Base-by-base conservation (phyloP, 768 basidiomycete genomes). In the Calvatia gigantea region DNA sequence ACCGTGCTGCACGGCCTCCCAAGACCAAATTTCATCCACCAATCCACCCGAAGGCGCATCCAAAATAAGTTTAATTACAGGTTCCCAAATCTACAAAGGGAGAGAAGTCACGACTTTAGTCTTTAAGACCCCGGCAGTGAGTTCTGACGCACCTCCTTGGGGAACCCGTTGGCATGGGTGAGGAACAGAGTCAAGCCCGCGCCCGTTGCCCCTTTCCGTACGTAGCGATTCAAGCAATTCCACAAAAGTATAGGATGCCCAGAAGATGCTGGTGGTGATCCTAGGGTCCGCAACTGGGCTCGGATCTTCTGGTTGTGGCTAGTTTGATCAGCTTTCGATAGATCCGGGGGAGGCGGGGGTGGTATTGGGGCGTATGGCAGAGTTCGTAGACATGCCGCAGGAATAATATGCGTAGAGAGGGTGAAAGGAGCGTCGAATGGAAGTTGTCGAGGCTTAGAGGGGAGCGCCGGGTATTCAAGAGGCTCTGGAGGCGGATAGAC, bases 121-220 rank as follows among this genome's bases (percentile, higher is more conserved):
- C 21, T 42, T 35, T 7, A 33, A 38, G 8, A 6, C 15, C 25
- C 7, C 14, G 17, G 37, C 47, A 35, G 4, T 8, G 23, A n/a
- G 23, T 21, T 32, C 9, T 19, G 27, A 25, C 81, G 45, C 51
- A 84, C 90, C 83, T 95, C 92, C 67, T 94, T 95, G 44, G 82
- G 83, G 61, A 95, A 87, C 1, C 94, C 93, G 68, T 91, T 95
- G 2, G 91, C 91, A 66, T 95, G 94, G 3, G 83, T 81, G 44
- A 90, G 74, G 59, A 94, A 80, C 49, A 95, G 68, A 0, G 91
- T 95, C 8, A 89, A 49, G 0, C 87, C 82, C 11, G 71, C 70
- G 21, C 63, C 65, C 38, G 52, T 58, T 29, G 50, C 56, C 6
- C 65, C 72, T 41, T 67, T 69, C 61, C 74, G 75, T 27, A 80